These are phyloP conservation scores for Curvularia verruculosa DNA, from an alignment of 2,329 filamentous ascomycete species.

Conservation along the genomic window DNA sequence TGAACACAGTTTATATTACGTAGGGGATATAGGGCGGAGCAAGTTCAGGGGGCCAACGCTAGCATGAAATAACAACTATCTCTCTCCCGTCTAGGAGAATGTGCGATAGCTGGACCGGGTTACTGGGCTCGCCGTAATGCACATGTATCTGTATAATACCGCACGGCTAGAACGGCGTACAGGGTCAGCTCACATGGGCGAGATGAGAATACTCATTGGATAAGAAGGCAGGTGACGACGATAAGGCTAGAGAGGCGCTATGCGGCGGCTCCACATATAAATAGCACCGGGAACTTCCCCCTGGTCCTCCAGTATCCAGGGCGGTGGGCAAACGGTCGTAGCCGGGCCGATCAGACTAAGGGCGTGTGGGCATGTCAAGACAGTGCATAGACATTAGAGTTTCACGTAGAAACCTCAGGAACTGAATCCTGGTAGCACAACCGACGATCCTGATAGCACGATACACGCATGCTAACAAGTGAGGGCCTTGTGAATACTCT, in stretches of 20 bases:
- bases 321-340: background rate
- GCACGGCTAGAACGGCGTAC: background rate
- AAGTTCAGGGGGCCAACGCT: background rate
- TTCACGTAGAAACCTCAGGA: background rate
- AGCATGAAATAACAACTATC: too few species aligned
- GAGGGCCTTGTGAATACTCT: background rate
- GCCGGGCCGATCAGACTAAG: background rate
- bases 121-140: background rate
- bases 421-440: background rate
- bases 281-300: background rate
- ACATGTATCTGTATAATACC: background rate
- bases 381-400: background rate
- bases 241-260: background rate
- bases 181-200: background rate
- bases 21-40: background rate
- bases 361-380: background rate
- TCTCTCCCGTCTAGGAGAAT: background rate
- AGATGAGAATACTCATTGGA: background rate
- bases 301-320: background rate
- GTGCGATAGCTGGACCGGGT: background rate
- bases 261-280: background rate
- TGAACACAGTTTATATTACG: background rate
- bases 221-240: background rate
- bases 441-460: background rate
- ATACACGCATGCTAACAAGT: background rate